Evolutionary conservation across 192 early-diverging fungal genomes (phyloP), one percentile per base, ranked within the genome.

Genomic region (Lobosporangium transversale): DNA sequence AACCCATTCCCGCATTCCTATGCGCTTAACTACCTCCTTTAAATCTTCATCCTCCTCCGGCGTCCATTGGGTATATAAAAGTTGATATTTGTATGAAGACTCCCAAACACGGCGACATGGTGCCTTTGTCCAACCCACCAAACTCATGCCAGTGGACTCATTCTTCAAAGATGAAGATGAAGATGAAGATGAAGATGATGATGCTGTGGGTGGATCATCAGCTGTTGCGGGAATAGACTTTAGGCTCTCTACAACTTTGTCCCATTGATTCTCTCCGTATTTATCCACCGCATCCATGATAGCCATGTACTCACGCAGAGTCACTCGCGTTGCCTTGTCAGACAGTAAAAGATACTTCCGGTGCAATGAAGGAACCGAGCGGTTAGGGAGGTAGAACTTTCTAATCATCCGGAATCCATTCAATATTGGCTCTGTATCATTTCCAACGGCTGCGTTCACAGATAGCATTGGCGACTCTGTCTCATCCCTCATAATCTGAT

Each of bases 101-200:
- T 76, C 58, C 73, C 73, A 76, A 6, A 76, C 65, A 29, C 73
- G 73, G n/a, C 73, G 73, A 44, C 51, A 62, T 6, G 73, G 73
- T 4, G 64, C 73, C 24, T 67, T 76, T 1, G 73, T 76, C 73
- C 73, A 76, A 9, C 53, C 63, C 1, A 48, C 23, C 8, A 47
- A 15, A 20, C 52, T 37, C 42, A 49, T 21, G 14, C 15, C 45
- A 4, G 23, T 14, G 15, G 17, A 20, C 5, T 17, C 12, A 18
- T 18, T 15, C 14, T 11, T 29, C 37, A 40, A 14, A 7, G 37
- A 40, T 23, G 53, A 50, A 11, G 12, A 8, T 18, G 10, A 6
- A 45, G 51, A 21, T 10, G 42, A 33, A 20, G 61, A 26, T 9
- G 42, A 62, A 21, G 60, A 27, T n/a, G 42, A 45, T 12, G 60